Conservation (phyloP, 2,329 filamentous ascomycete species). For the Penicillium janthinellum region DNA sequence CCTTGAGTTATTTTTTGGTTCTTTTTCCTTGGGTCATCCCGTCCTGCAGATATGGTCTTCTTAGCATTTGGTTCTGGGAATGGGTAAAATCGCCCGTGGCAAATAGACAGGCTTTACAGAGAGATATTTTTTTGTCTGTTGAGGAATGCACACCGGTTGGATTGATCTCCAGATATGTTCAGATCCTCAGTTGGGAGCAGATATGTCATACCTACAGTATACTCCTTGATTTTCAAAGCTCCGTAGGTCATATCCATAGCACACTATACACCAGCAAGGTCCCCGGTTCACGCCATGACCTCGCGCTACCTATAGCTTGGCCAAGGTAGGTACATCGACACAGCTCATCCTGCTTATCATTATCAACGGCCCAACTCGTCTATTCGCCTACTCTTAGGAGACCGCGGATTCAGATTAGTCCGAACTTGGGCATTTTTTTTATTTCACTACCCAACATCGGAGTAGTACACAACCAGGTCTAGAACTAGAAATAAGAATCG, state of each 20-base stretch:
- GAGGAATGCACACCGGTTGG: not conserved
- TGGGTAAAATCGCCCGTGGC: constrained; percentile 6
- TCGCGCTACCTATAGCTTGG: no score
- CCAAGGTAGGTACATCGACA: no score
- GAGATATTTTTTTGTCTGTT: not conserved
- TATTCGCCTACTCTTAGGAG: no score
- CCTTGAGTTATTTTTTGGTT: constrained; percentile 2
- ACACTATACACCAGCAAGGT: no score
- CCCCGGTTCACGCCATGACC: no score
- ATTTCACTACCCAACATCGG: not conserved
- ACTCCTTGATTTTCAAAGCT: not conserved
- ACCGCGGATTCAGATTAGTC: no score
- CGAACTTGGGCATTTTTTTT: no score
- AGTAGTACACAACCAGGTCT: not conserved
- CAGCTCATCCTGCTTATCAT: no score
- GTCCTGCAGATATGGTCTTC: constrained; percentile 20
- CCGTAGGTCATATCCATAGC: not conserved
- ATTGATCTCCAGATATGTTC: not conserved
- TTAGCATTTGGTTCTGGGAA: constrained; percentile 11
- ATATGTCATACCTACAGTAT: not conserved
- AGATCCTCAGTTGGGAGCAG: not conserved
- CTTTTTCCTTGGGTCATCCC: not conserved
- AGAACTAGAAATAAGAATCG: not conserved
- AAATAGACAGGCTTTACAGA: constrained; percentile 15
- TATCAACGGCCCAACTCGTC: no score